A percentile compares a stretch with the other conserved stretches of the same genome.
phyloP scores from a whole-genome alignment of 805 yeast species.

The Monosporozyma aquatica region DNA sequence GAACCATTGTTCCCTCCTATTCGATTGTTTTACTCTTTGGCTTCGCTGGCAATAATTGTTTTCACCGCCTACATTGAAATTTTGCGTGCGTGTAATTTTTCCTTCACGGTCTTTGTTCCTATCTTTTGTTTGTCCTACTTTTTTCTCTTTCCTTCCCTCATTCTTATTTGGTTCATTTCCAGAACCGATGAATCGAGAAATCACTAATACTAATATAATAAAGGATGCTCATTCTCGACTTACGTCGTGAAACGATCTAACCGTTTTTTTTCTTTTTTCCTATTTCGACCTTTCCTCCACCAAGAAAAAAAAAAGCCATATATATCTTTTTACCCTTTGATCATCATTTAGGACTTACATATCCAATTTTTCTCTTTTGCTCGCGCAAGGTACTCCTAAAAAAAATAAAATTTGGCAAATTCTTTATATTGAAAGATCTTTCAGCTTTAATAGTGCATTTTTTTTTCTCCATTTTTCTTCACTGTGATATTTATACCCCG shows the following conservation, averaged over 20 bases:
- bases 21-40: no score
- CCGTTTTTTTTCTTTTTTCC: not conserved
- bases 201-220: not conserved
- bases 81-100: not conserved
- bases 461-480: no score
- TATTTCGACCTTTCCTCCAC: not conserved
- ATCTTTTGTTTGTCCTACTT: not conserved
- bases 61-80: no score
- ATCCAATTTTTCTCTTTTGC: not conserved
- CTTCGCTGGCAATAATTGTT: no score
- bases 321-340: not conserved
- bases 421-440: no score
- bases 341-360: not conserved
- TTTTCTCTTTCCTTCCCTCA: not conserved
- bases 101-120: not conserved
- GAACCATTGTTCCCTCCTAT: no score
- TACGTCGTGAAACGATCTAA: not conserved
- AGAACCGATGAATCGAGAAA: constrained; percentile 1
- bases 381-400: no score
- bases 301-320: no score
- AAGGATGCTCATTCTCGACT: not conserved
- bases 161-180: not conserved
- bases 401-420: no score
- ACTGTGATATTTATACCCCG: no score
- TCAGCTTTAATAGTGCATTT: no score